Conservation (phyloP, 164 flowering plant species). For the Aristolochia californica region DNA sequence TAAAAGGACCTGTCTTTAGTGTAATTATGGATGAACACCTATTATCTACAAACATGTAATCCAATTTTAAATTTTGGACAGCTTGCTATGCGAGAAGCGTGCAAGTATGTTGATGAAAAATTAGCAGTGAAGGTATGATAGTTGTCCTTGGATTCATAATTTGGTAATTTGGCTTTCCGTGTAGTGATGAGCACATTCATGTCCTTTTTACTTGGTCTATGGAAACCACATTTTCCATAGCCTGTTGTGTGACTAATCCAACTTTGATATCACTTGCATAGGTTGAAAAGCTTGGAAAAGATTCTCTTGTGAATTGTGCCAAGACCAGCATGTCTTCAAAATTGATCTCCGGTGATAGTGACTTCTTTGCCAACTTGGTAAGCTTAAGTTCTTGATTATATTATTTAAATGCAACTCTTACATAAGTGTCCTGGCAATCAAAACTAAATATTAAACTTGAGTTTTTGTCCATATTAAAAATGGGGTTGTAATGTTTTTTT, state of each 20-base stretch:
- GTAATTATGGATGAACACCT: too few species aligned
- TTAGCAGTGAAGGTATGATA: constrained; percentile 59
- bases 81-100: constrained; percentile 94
- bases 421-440: too few species aligned
- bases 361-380: constrained; percentile 97
- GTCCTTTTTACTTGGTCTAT: too few species aligned
- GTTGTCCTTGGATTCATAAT: neutral
- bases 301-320: constrained; percentile 84
- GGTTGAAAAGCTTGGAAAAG: constrained; percentile 97
- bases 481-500: neutral
- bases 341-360: constrained; percentile 69
- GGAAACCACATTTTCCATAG: neutral
- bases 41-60: neutral
- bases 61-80: constrained; percentile 16
- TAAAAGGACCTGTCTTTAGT: too few species aligned
- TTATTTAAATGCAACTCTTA: too few species aligned
- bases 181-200: too few species aligned
- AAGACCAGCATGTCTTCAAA: constrained; percentile 99
- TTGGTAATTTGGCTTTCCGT: too few species aligned
- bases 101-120: constrained; percentile 84
- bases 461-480: too few species aligned
- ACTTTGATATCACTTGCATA: constrained; percentile 16
- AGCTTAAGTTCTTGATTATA: constrained; percentile 7
- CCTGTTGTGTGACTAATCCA: neutral
- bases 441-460: too few species aligned